phyloP scores from a whole-genome alignment of 2,329 filamentous ascomycete species.

The Colletotrichum sp. region DNA sequence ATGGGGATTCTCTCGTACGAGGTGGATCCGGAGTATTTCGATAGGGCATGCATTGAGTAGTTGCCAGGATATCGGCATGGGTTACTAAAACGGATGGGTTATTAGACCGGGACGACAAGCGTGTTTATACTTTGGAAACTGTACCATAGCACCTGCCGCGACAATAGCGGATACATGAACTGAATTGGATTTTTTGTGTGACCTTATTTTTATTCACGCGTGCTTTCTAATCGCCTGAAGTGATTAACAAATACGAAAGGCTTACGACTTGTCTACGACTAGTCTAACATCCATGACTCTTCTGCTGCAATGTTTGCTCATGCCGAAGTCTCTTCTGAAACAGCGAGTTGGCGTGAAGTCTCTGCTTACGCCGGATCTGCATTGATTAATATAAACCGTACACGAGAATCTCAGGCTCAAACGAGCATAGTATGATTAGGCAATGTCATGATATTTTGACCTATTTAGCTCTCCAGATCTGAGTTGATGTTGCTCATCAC shows the following conservation, averaged over 20 bases:
- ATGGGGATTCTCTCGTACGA: neutral
- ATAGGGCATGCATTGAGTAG: neutral
- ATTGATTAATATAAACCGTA: rapidly evolving
- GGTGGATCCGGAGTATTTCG: neutral
- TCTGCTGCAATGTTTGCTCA: no score
- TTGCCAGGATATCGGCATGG: neutral
- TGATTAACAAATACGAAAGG: no score
- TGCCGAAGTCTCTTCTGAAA: no score
- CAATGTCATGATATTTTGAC: neutral
- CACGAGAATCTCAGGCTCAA: neutral
- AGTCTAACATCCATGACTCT: no score
- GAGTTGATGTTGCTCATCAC: neutral
- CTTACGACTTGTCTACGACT: no score
- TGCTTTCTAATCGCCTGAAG: no score
- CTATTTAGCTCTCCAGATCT: neutral
- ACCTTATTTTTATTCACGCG: no score
- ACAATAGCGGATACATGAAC: neutral
- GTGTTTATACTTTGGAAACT: neutral
- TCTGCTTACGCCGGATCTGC: no score
- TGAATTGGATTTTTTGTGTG: no score
- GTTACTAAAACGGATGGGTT: neutral
- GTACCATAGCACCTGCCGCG: neutral
- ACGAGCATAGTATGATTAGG: neutral
- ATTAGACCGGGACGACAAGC: neutral
- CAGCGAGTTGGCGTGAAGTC: no score